Evolutionary conservation across 306 rosid genomes (phyloP).

Genomic region (Potentilla sterilis): DNA sequence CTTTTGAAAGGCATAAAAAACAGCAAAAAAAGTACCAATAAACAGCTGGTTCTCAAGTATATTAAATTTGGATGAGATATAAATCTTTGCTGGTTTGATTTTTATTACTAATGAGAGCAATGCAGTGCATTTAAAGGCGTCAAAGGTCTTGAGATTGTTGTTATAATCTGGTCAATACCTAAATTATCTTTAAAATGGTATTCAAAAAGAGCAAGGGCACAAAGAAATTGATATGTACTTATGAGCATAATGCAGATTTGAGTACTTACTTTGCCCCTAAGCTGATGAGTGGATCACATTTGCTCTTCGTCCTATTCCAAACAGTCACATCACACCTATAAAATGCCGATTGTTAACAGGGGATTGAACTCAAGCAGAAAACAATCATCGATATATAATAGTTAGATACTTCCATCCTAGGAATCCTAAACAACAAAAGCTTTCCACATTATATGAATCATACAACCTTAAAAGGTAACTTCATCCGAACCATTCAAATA

Average conservation of each 20-base stretch:
- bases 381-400: not conserved
- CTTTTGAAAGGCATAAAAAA: conserved; percentile 15
- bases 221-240: not conserved
- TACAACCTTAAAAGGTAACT: not conserved
- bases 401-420: not conserved
- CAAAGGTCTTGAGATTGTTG: conserved; percentile 1
- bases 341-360: conserved; percentile 21
- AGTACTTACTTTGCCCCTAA: conserved; percentile 82
- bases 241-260: not conserved
- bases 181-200: not conserved
- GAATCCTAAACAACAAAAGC: not conserved
- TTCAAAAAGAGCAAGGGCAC: not conserved
- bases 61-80: not conserved
- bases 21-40: not conserved
- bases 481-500: not conserved
- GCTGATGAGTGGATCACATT: conserved; percentile 78
- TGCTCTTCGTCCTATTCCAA: conserved; percentile 94
- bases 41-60: not conserved
- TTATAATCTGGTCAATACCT: not conserved
- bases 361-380: conserved; percentile 1
- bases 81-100: not conserved
- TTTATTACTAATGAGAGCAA: conserved; percentile 1
- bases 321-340: conserved; percentile 71
- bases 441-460: not conserved
- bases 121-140: not conserved